Evolutionary conservation across 2,329 filamentous ascomycete species (phyloP), one percentile per base, ranked within the genome.

Genomic region (Sclerotinia borealis): DNA sequence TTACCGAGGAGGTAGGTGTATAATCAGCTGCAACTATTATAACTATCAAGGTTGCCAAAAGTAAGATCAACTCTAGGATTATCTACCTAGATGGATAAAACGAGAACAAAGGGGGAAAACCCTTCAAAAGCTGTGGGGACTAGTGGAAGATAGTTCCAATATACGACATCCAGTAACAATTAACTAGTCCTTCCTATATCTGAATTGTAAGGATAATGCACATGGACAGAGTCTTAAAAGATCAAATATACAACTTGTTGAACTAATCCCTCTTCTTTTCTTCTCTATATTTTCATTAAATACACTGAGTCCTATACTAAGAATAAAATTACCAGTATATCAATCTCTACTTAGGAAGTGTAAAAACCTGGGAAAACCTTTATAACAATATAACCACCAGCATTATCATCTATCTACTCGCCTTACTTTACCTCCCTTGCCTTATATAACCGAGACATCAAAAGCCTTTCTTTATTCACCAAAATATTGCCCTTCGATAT

Each of bases 401-500:
- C 51, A 41, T 54, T 36, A n/a, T n/a, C n/a, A n/a, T n/a, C n/a
- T n/a, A n/a, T n/a, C n/a, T n/a, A n/a, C n/a, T n/a, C n/a, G n/a
- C n/a, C n/a, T n/a, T n/a, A n/a, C n/a, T n/a, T n/a, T n/a, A n/a
- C n/a, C n/a, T n/a, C n/a, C 45, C 47, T 49, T 49, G 11, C 47
- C 25, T 47, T n/a, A 31, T 27, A 34, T 50, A 55, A 55, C 19
- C 48, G 29, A 51, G 29, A 34, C 49, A 48, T 15, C 15, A 52
- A 52, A 36, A 25, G 49, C 22, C 31, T 43, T 43, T 17, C 52
- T 55, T 55, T 31, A 41, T 55, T n/a, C 15, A 55, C 36, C 43
- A 43, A n/a, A 55, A 43, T 39, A 55, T 55, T 55, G 25, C 51
- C 52, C 52, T 27, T 43, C 37, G n/a, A 56, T 56, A 56, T 43